These are phyloP conservation scores for Pseudogymnoascus sp. DNA, from an alignment of 2,329 filamentous ascomycete species.

Conservation along the genomic window DNA sequence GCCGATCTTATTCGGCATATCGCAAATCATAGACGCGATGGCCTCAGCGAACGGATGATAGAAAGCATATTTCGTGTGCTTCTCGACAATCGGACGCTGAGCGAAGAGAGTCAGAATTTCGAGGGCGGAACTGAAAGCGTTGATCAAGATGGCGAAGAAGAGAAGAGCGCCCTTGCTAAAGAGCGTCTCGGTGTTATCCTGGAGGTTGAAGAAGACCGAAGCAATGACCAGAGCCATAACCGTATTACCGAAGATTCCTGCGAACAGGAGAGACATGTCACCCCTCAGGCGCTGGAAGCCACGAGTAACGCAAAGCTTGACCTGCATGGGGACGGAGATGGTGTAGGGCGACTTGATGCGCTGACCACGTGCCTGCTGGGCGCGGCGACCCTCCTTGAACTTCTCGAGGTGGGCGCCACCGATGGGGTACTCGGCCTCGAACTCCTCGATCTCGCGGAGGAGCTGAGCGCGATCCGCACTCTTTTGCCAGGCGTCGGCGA, in stretches of 20 bases:
- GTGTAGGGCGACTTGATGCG: conserved; percentile 74
- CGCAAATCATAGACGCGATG: conserved; percentile 78
- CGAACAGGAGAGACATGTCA: conserved; percentile 62
- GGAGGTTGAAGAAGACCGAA: conserved; percentile 58
- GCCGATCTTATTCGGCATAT: conserved; percentile 73
- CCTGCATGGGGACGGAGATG: conserved; percentile 67
- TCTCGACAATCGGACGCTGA: conserved; percentile 87
- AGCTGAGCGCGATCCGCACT: conserved; percentile 39
- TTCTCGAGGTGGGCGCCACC: conserved; percentile 29
- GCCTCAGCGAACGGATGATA: conserved; percentile 89
- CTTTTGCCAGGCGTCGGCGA: conserved; percentile 43
- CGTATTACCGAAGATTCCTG: conserved; percentile 30
- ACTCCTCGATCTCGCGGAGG: conserved; percentile 43
- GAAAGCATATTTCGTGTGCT: conserved; percentile 77
- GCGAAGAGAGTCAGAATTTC: conserved; percentile 77
- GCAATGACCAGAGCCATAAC: conserved; percentile 56
- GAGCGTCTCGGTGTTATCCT: conserved; percentile 48
- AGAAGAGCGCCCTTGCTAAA: conserved; percentile 55
- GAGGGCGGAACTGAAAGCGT: conserved; percentile 55
- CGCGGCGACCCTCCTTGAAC: conserved; percentile 34
- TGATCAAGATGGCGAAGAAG: conserved; percentile 62
- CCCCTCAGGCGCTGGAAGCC: conserved; percentile 70
- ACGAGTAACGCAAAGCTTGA: conserved; percentile 72
- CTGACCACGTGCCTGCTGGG: conserved; percentile 29
- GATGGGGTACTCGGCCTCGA: conserved; percentile 37